A percentile compares a stretch with the other conserved stretches of the same genome.
phyloP scores from a whole-genome alignment of 2,329 filamentous ascomycete species.

The Colletotrichum sojae region DNA sequence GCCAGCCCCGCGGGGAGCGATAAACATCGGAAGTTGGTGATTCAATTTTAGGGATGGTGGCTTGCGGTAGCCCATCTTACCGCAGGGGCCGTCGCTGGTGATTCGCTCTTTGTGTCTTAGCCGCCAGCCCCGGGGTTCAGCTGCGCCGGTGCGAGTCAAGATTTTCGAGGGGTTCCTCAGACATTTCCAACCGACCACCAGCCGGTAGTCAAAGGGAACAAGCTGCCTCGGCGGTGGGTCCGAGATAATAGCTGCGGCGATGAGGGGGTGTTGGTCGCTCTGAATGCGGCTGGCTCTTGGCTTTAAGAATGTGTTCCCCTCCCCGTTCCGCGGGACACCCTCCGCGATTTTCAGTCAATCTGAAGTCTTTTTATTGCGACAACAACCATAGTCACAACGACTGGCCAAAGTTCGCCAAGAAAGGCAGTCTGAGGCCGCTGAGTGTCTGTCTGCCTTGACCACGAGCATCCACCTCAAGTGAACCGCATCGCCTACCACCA shows the following conservation, averaged over 20 bases:
- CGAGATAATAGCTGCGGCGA: slow-evolving; percentile 1
- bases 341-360: not conserved
- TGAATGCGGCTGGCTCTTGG: no score
- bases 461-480: not conserved
- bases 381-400: no score
- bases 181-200: not conserved
- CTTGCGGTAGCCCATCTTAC: slow-evolving; percentile 11
- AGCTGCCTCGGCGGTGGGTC: slow-evolving; percentile 7
- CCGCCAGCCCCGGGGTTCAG: slow-evolving; percentile 32
- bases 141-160: slow-evolving; percentile 1
- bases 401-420: not conserved
- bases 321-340: not conserved
- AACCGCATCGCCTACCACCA: not conserved
- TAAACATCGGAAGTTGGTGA: not conserved
- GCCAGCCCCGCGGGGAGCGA: slow-evolving; percentile 12
- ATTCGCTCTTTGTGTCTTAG: slow-evolving; percentile 22
- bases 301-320: not conserved
- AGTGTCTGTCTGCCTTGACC: not conserved
- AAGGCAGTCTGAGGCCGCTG: not conserved
- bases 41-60: slow-evolving; percentile 14
- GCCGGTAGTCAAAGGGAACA: not conserved
- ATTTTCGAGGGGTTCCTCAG: not conserved
- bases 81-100: not conserved
- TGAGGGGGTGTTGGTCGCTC: no score
- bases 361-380: no score